Percentiles rank a stretch among this genome's conserved stretches.
These are phyloP conservation scores for Saccharum hybrid DNA, from an alignment of 202 grass and related monocot genomes.

Conservation along the genomic window DNA sequence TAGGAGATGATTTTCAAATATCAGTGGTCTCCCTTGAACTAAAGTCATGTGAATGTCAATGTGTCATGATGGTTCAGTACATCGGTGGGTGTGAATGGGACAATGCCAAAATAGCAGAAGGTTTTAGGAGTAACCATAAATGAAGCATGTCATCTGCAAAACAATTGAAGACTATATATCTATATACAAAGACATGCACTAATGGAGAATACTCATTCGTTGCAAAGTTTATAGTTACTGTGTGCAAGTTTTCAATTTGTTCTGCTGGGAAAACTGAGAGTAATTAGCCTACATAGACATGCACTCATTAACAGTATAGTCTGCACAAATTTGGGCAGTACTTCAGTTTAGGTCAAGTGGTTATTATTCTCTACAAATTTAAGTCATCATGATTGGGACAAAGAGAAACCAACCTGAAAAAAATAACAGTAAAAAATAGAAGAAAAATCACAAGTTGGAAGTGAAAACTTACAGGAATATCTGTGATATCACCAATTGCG, in stretches of 20 bases:
- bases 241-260: background rate
- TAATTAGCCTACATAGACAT: background rate
- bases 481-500: conserved; percentile 80
- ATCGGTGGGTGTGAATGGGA: background rate
- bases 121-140: background rate
- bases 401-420: conserved; percentile 4
- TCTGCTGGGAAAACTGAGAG: background rate
- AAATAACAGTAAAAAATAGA: background rate
- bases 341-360: background rate
- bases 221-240: background rate
- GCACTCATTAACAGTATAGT: background rate
- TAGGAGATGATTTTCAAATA: background rate
- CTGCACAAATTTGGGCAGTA: background rate
- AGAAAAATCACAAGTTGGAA: background rate
- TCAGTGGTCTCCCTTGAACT: background rate
- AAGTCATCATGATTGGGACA: background rate
- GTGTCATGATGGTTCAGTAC: background rate
- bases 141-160: no score
- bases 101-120: no score
- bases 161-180: background rate
- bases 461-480: conserved; percentile 68
- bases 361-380: background rate
- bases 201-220: background rate
- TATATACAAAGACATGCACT: background rate
- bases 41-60: background rate